phyloP scores from a whole-genome alignment of 345 rosid genomes.

The Linum trigynum region DNA sequence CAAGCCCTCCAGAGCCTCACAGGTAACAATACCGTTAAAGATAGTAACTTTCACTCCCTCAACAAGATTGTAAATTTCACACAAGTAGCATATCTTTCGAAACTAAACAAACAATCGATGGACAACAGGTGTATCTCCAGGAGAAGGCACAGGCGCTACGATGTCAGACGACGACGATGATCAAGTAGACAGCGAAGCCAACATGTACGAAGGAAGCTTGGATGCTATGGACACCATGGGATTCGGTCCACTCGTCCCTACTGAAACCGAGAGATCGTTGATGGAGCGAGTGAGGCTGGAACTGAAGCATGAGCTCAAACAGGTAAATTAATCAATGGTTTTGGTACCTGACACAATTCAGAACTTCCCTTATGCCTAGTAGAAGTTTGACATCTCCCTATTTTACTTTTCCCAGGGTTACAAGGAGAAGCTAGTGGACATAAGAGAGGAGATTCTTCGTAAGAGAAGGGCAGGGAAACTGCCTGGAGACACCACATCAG shows the following conservation, averaged over 20 bases:
- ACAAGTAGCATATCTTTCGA: not conserved
- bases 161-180: conserved; percentile 90
- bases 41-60: not conserved
- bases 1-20: conserved; percentile 65
- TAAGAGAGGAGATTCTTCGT: conserved; percentile 80
- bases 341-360: too few relatives aligned
- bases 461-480: conserved; percentile 86
- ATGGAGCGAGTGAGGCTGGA: conserved; percentile 86
- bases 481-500: conserved; percentile 78
- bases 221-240: conserved; percentile 60
- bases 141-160: conserved; percentile 78
- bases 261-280: conserved; percentile 75
- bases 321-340: conserved; percentile 27
- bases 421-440: conserved; percentile 81
- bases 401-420: conserved; percentile 35
- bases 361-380: too few relatives aligned
- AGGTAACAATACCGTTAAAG: conserved; percentile 23
- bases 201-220: conserved; percentile 42
- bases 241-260: conserved; percentile 72
- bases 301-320: conserved; percentile 82
- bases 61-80: not conserved
- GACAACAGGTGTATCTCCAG: conserved; percentile 55
- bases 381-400: too few relatives aligned
- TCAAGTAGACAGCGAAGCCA: conserved; percentile 56
- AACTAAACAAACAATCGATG: conserved; percentile 6